Base-by-base conservation (phyloP, 2,329 filamentous ascomycete genomes). In the Xylariomycetidae sp. region DNA sequence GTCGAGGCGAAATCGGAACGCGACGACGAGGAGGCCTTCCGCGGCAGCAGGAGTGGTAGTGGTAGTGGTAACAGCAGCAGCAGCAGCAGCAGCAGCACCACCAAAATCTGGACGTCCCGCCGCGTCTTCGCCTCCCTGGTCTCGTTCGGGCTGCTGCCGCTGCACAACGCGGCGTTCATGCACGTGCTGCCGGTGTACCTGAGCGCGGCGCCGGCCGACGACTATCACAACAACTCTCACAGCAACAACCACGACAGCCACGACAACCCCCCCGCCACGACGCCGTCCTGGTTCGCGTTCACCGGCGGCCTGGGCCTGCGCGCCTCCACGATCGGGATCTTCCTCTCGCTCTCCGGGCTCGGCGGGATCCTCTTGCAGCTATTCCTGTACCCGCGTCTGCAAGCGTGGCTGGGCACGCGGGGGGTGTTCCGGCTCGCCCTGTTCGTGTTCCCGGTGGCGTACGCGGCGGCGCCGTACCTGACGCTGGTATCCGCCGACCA, bases 161-260 rank as follows among this genome's bases (percentile, higher is more conserved):
- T 80, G 40, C 78, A 82, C 57, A 73, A 79, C 52, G 72, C 70
- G 36, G 71, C 76, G 14, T 82, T 81, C 57, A 74, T 76, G 48
- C 67, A 75, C 27, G 67, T 82, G 29, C 78, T 74, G 47, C 76
- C 77, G 19, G 66, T 79, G 16, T 80, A 79, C 53, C 62, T 82
- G 25, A 77, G 76, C 7, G 73, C 71, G 2, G 53, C 56, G 1
- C 69, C 72, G 0, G 68, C 71, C 13, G 65, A 60, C 22, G n/a
- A n/a, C n/a, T n/a, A n/a, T n/a, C n/a, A n/a, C n/a, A n/a, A n/a
- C n/a, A n/a, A n/a, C n/a, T n/a, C n/a, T n/a, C n/a, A n/a, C n/a
- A 53, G 40, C 44, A 47, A 52, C 46, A 25, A 25, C 23, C n/a
- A 5, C 26, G 19, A 42, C 44, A 47, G 52, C 46, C n/a, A n/a